Evolutionary conservation across 495 filamentous ascomycete genomes (phyloP), one percentile per base, ranked within the genome.

Genomic region (Elasticomyces elasticus): DNA sequence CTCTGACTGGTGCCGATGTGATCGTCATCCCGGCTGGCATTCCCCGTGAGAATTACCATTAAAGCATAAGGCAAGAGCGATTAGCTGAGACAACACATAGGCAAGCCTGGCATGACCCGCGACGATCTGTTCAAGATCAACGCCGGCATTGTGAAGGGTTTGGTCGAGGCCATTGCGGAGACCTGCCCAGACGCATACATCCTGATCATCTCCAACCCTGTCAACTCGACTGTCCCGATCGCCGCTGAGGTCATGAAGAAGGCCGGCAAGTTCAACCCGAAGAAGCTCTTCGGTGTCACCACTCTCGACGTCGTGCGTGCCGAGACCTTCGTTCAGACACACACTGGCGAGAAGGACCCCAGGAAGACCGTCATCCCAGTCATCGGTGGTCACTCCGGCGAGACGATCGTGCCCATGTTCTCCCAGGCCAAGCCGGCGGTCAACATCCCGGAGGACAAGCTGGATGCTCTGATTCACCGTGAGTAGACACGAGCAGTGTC

Each of bases 81-180:
- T 3, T 4, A 50, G 38, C 15, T 17, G 15, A 47, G 23, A 28
- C 22, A 26, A 28, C 3, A 44, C 47, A 45, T 59, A 96, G 91
- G 91, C 72, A 97, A 97, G 77, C 92, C 92, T 55, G 94, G 94
- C 65, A 98, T 98, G 92, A 95, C 85, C 69, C 89, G 92, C 76
- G 94, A 98, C 66, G 90, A 96, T 64, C 88, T 98, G 52, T 98
- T 98, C 85, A 95, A 65, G 56, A 65, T 62, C 62, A 65, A 65
- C 60, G 63, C 63, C 27, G 58, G 58, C 51, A 66, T 66, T 54
- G 63, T 66, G 12, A 52, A 55, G 47, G 63, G 56, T 56, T 77
- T 96, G 49, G 81, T 87, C 64, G 82, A 89, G 68, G 82, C 86
- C 27, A 81, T 90, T 60, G 91, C 92, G 55, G 82, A 96, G 67